Base-by-base conservation (phyloP, 225 moss, liverwort and hornwort genomes). In the Bryum argenteum region DNA sequence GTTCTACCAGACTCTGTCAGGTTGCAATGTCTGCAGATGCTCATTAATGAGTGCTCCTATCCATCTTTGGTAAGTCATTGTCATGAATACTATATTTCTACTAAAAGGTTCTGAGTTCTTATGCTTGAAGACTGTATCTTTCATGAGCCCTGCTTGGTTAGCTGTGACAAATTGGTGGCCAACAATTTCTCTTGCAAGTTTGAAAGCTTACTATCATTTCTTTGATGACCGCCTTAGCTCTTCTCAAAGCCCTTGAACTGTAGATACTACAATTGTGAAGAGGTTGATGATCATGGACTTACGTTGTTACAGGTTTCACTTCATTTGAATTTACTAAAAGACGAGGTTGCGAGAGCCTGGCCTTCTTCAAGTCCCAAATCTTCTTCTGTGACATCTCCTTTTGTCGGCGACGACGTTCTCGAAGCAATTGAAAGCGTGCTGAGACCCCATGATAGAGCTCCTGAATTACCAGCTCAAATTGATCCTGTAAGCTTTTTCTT, bases 281-380 rank as follows among this genome's bases (percentile, higher is more conserved):
- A 5, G 33, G 4, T 33, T 33, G 33, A 33, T 33, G 13, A 57
- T 52, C 60, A 64, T 71, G 64, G 51, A 59, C 33, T 33, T 33
- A 33, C 21, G 61, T 12, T 54, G 26, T 61, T 71, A 26, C 88
- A 96, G 95, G 85, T 90, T 24, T 96, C 96, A 57, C 84, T 96
- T 80, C 68, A 90, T 65, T 73, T 96, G 69, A 89, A 61, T 28
- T 88, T 79, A 72, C 78, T 96, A 28, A 96, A 93, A 71, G 89
- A 96, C 11, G 93, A 93, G 80, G 78, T 93, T 75, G 78, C 79
- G 8, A 91, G 81, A 70, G 82, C 87, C 3, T 88, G 87, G 87
- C 87, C 87, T 60, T 39, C 71, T 38, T 22, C 22, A 40, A 48
- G 23, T 8, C 65, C 28, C 18, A 69, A 71, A 40, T 9, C 40